Evolutionary conservation across 805 yeast genomes (phyloP), one percentile per base, ranked within the genome.

Genomic region (Ogataea trehalophila): DNA sequence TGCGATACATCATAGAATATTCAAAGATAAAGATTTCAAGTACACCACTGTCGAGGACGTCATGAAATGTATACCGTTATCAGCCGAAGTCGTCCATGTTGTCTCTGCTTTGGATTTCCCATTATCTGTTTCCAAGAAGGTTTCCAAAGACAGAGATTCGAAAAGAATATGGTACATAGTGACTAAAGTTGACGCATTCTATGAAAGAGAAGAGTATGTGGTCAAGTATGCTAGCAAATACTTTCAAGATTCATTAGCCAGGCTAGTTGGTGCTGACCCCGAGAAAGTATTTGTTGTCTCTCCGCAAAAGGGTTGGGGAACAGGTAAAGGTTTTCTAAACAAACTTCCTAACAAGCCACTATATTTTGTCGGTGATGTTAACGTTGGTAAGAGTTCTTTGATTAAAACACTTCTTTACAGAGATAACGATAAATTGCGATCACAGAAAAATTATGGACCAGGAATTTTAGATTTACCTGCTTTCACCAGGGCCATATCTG

Each of bases 91-190:
- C 1, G 74, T 83, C 2, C 82, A 85, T 58, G 79, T 86, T 1
- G 69, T 84, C 9, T 82, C 85, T 34, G 80, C 85, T 1, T 62
- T 75, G 14, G 95, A 87, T 54, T 87, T 87, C 59, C 96, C 97
- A 1, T 66, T 84, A 37, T 73, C 83, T 6, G 57, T 83, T 3
- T 67, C 74, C 48, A 55, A 59, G 7, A 53, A 58, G 3, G 63
- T 78, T 8, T 57, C 70, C 23, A 57, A 68, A 36, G 62, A 60
- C 39, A 55, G 73, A 31, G 54, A 67, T 4, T 65, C 73, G 0
- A 46, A 55, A n/a, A 63, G 68, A 6, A 55, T 76, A 22, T 66
- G 65, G 41, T 74, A 72, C 44, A 62, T 75, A 3, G 58, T 77
- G 16, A 75, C 71, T 29, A 74, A 74, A 48, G 49, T 64, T 16